These are phyloP conservation scores for Amoebophrya sp. DNA, from an alignment of 169 alveolate species.

Conservation along the genomic window DNA sequence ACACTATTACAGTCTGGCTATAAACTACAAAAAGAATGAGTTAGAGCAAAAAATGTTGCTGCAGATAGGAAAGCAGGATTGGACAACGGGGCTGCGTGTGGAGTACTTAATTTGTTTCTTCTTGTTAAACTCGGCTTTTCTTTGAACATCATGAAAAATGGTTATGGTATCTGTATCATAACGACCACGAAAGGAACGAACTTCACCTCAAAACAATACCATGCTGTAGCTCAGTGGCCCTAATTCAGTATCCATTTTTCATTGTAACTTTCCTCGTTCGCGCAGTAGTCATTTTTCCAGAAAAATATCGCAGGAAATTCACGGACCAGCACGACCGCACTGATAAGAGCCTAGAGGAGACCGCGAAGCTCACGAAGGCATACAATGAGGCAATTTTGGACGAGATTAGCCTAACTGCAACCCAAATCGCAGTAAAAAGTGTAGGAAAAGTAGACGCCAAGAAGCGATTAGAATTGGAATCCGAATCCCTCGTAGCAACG, in stretches of 20 bases:
- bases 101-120: background rate
- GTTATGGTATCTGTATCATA: too few species aligned
- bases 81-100: slow-evolving; percentile 23
- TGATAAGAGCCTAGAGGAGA: background rate
- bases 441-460: slow-evolving; percentile 13
- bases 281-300: too few species aligned
- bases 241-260: too few species aligned
- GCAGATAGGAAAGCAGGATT: slow-evolving; percentile 43
- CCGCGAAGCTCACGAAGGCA: background rate
- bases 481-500: background rate
- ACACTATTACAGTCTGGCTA: slow-evolving; percentile 93
- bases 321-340: slow-evolving; percentile 5
- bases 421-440: background rate
- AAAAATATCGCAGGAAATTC: slow-evolving; percentile 8
- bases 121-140: background rate
- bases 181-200: too few species aligned
- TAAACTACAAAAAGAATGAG: slow-evolving; percentile 92
- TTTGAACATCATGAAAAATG: background rate
- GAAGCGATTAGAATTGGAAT: background rate
- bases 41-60: slow-evolving; percentile 93
- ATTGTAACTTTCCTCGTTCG: too few species aligned
- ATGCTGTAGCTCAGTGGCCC: background rate
- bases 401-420: background rate
- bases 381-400: background rate
- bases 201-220: background rate